phyloP scores from a whole-genome alignment of 2,329 filamentous ascomycete species.

The Paraphoma chrysanthemicola region DNA sequence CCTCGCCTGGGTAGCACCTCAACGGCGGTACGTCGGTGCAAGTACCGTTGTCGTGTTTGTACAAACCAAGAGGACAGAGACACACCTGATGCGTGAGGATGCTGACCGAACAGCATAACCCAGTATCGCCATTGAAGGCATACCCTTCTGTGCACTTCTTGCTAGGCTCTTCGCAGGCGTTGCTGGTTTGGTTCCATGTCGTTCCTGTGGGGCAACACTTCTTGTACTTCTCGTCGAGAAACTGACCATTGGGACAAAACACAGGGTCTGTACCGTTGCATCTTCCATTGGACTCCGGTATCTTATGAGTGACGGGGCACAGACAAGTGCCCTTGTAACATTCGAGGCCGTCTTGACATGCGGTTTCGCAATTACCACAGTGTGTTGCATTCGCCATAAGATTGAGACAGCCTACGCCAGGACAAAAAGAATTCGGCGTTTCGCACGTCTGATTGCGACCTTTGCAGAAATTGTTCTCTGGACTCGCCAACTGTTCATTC shows the following conservation, averaged over 20 bases:
- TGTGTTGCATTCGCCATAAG: conserved; percentile 1
- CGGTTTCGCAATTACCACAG: background rate
- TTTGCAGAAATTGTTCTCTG: conserved; percentile 2
- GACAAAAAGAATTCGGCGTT: background rate
- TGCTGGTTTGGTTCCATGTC: background rate
- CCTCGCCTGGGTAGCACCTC: background rate
- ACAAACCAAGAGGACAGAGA: background rate
- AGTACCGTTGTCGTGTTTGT: no score
- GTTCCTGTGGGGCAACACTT: conserved; percentile 1
- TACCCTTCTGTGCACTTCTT: background rate
- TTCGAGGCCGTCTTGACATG: background rate
- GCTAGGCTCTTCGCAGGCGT: background rate
- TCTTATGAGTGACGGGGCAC: background rate
- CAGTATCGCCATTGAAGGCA: background rate
- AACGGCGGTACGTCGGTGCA: background rate
- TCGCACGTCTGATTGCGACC: background rate
- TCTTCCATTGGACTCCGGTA: background rate
- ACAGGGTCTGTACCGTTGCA: background rate
- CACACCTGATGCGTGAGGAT: background rate
- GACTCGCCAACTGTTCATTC: background rate
- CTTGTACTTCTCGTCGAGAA: background rate
- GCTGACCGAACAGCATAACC: background rate
- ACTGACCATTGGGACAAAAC: background rate
- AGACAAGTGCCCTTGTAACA: conserved; percentile 1
- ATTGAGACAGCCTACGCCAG: background rate